These are phyloP conservation scores for Baorangia bicolor DNA, from an alignment of 768 basidiomycete species.

Conservation along the genomic window DNA sequence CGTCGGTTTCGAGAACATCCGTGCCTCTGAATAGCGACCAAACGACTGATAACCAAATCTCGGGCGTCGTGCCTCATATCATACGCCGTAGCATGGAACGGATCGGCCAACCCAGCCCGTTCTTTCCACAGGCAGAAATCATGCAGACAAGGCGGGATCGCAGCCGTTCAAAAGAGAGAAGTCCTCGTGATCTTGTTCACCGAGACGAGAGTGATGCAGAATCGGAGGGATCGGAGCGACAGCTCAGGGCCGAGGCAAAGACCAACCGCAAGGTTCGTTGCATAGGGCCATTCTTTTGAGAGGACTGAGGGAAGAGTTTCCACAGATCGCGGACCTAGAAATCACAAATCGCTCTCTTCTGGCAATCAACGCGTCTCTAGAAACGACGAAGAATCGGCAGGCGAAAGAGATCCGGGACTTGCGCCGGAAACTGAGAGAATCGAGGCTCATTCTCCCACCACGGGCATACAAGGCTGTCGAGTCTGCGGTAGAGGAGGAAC, in stretches of 20 bases:
- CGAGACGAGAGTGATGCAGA: constrained; percentile 36
- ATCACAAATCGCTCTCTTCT: constrained; percentile 87
- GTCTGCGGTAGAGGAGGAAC: constrained; percentile 45
- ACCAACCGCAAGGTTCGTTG: constrained; percentile 77
- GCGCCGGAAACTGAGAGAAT: constrained; percentile 78
- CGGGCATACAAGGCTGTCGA: constrained; percentile 55
- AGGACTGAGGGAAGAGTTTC: constrained; percentile 2
- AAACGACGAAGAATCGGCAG: constrained; percentile 76
- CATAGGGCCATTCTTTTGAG: background rate
- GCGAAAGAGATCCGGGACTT: constrained; percentile 84
- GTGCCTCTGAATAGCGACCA: constrained; percentile 40
- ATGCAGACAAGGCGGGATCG: constrained; percentile 14
- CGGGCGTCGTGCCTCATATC: constrained; percentile 45
- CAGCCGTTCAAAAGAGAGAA: constrained; percentile 23
- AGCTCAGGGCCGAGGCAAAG: constrained; percentile 71
- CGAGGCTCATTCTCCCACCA: constrained; percentile 75
- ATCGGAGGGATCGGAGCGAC: constrained; percentile 41
- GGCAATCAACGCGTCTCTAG: constrained; percentile 79
- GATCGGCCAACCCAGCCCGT: constrained; percentile 9
- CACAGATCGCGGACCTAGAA: constrained; percentile 87
- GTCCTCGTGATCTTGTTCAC: constrained; percentile 6
- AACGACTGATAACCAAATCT: constrained; percentile 35
- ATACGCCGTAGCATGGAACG: constrained; percentile 34
- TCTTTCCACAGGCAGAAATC: constrained; percentile 15
- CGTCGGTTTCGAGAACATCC: constrained; percentile 59